Percentiles rank a stretch among this genome's conserved stretches.
These are phyloP conservation scores for Calocybe gangraenosa DNA, from an alignment of 768 basidiomycete species.

Conservation along the genomic window DNA sequence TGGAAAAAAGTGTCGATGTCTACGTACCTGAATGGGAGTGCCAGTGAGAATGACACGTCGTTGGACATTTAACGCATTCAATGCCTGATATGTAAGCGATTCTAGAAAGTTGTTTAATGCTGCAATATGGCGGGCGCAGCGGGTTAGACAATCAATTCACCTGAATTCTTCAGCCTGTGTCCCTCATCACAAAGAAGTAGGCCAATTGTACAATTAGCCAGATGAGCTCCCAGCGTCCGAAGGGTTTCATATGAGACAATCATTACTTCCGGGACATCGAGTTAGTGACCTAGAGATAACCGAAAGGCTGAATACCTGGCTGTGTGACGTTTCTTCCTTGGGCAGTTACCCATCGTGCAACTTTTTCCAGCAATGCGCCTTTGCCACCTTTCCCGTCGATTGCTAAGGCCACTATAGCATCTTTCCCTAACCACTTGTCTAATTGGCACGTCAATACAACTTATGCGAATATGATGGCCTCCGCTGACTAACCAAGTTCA, in stretches of 20 bases:
- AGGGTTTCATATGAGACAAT: slow-evolving; percentile 98
- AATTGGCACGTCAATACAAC: background rate
- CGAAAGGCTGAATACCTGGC: slow-evolving; percentile 55
- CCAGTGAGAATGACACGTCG: slow-evolving; percentile 92
- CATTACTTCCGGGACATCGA: slow-evolving; percentile 62
- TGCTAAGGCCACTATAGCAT: slow-evolving; percentile 75
- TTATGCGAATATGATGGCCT: background rate
- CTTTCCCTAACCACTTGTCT: slow-evolving; percentile 94
- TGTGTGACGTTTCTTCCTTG: slow-evolving; percentile 86
- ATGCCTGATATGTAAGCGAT: slow-evolving; percentile 80
- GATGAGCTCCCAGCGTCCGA: slow-evolving; percentile 70
- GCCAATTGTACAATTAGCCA: slow-evolving; percentile 81
- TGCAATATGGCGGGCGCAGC: background rate
- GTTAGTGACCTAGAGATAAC: background rate
- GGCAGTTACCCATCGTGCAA: slow-evolving; percentile 87
- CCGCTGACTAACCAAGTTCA: slow-evolving; percentile 64
- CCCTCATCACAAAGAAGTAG: slow-evolving; percentile 96
- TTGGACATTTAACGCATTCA: slow-evolving; percentile 79
- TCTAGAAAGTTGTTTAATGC: slow-evolving; percentile 38
- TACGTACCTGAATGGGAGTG: slow-evolving; percentile 79
- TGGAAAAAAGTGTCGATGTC: slow-evolving; percentile 5
- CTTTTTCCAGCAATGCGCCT: slow-evolving; percentile 70
- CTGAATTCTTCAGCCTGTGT: slow-evolving; percentile 93
- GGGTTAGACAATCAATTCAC: slow-evolving; percentile 31
- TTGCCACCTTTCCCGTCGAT: slow-evolving; percentile 93